phyloP scores from a whole-genome alignment of 78 protist species.

The Dictyostelium brefeldianum region DNA sequence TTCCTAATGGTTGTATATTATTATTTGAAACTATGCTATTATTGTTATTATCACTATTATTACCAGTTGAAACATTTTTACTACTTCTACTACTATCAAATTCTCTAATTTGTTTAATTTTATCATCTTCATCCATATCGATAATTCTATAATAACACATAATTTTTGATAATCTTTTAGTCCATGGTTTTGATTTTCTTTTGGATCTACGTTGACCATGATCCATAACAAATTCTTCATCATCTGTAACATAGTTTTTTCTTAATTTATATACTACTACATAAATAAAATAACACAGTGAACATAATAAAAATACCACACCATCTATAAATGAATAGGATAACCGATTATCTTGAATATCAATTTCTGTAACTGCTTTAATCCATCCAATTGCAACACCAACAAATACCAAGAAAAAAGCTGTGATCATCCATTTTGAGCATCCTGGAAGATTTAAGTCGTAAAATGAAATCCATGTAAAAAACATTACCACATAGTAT shows the following conservation, averaged over 20 bases:
- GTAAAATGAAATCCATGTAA: conserved; percentile 77
- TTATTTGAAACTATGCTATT: not conserved
- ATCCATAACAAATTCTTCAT: conserved; percentile 22
- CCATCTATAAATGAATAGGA: conserved; percentile 57
- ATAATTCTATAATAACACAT: conserved; percentile 53
- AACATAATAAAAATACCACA: not conserved
- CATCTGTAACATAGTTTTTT: conserved; percentile 17
- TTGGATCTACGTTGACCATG: conserved; percentile 20
- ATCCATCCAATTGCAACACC: conserved; percentile 64
- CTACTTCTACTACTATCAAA: not conserved
- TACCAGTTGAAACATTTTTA: not conserved
- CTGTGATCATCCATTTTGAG: conserved; percentile 39
- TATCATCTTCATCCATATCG: conserved; percentile 75
- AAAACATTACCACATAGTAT: conserved; percentile 51
- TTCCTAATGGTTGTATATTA: not conserved
- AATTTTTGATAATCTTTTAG: conserved; percentile 45
- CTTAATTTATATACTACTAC: conserved; percentile 25
- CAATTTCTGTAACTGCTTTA: not conserved
- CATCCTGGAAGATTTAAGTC: conserved; percentile 75
- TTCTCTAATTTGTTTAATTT: conserved; percentile 4
- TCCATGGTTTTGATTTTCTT: conserved; percentile 67
- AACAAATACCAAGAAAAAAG: conserved; percentile 24
- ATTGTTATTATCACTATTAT: not conserved
- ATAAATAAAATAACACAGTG: conserved; percentile 35
- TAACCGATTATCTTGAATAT: conserved; percentile 37